phyloP scores from a whole-genome alignment of 2,329 filamentous ascomycete genomes.

The Pseudocercospora crystallina region DNA sequence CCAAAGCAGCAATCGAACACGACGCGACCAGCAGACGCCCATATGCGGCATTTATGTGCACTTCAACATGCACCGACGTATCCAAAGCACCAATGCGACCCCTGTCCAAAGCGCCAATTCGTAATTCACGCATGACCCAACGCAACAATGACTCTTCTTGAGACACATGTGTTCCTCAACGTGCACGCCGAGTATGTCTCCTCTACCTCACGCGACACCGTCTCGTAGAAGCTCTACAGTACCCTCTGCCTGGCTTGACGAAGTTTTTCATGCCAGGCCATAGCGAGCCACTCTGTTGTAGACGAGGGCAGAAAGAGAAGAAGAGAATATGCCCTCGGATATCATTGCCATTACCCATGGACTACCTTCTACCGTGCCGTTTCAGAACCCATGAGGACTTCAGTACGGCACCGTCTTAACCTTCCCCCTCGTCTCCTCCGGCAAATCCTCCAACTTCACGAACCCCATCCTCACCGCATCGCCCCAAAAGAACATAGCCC shows the following conservation, averaged over 20 bases:
- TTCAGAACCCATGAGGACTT: not conserved
- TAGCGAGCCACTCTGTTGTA: not conserved
- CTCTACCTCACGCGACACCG: not conserved
- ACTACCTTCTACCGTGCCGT: not conserved
- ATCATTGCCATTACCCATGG: no score
- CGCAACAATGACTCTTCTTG: not conserved
- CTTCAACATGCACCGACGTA: not conserved
- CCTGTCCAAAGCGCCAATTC: no score
- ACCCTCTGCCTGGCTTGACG: no score
- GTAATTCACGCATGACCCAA: no score
- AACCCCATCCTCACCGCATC: constrained; percentile 79
- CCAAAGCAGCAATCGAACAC: constrained; percentile 1
- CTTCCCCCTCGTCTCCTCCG: constrained; percentile 60
- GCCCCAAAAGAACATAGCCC: constrained; percentile 92
- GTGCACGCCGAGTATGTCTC: not conserved
- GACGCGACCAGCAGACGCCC: not conserved
- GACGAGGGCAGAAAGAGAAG: not conserved
- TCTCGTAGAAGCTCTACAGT: no score
- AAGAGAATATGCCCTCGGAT: no score
- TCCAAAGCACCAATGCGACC: not conserved
- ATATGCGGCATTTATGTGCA: not conserved
- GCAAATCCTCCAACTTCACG: constrained; percentile 72
- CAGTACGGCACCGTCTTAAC: constrained; percentile 71
- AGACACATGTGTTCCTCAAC: constrained; percentile 1
- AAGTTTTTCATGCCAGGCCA: no score